These are phyloP conservation scores for Cymbopogon citratus DNA, from an alignment of 176 grass and related monocot genomes.

Conservation along the genomic window DNA sequence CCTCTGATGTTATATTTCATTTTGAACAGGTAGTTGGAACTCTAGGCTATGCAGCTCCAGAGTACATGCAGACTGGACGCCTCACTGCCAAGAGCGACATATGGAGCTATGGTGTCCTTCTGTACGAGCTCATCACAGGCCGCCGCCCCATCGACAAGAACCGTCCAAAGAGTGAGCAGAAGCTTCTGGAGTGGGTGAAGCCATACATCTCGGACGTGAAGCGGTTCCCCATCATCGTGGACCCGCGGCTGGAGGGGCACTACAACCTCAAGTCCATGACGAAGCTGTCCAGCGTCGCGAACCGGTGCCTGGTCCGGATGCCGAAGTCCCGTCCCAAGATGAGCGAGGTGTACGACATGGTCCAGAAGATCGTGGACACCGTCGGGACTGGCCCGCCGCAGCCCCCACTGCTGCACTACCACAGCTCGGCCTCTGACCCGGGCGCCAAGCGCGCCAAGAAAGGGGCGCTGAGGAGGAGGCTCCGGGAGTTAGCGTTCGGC, in stretches of 20 bases:
- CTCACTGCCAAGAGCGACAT: slow-evolving; percentile 81
- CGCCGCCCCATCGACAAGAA: slow-evolving; percentile 79
- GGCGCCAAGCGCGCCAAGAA: slow-evolving; percentile 34
- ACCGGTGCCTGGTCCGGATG: slow-evolving; percentile 64
- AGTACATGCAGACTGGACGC: slow-evolving; percentile 90
- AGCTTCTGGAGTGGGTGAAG: slow-evolving; percentile 95
- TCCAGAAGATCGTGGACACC: slow-evolving; percentile 49
- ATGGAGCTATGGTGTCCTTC: slow-evolving; percentile 92
- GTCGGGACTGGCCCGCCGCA: slow-evolving; percentile 45
- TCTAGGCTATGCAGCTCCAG: slow-evolving; percentile 82
- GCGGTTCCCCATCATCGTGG: slow-evolving; percentile 71
- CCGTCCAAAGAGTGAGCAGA: slow-evolving; percentile 81
- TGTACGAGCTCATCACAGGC: slow-evolving; percentile 92
- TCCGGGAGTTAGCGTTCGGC: slow-evolving; percentile 41
- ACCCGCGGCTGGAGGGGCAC: slow-evolving; percentile 59
- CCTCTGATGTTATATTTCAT: background rate
- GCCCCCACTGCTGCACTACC: slow-evolving; percentile 59
- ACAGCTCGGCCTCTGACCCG: background rate
- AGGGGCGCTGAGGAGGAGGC: slow-evolving; percentile 44
- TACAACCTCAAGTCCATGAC: slow-evolving; percentile 67
- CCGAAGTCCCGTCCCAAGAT: slow-evolving; percentile 85
- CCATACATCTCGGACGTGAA: slow-evolving; percentile 65
- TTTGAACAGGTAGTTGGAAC: slow-evolving; percentile 74
- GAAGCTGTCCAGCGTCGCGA: slow-evolving; percentile 64
- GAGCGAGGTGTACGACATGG: slow-evolving; percentile 86